Base-by-base conservation (phyloP, 139 green algal species). In the Coelastrella sp. region DNA sequence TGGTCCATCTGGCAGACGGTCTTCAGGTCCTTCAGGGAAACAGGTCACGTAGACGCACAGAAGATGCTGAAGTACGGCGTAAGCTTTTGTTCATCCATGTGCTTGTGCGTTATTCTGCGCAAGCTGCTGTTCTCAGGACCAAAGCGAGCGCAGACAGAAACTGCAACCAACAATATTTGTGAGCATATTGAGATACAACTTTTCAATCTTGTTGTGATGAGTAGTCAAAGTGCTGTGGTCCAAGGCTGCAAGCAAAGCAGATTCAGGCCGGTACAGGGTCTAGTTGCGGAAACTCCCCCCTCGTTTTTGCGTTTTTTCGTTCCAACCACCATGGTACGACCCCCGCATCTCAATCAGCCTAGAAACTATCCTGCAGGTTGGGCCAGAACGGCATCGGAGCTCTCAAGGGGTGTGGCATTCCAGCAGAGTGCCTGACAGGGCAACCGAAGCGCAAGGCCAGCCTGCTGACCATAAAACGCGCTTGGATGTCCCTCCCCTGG, bases 41-140 rank as follows among this genome's bases (percentile, higher is more conserved):
- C 17, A 27, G 15, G 68, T 76, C 68, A 24, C 19, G 68, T 15
- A 76, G 35, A 8, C 15, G 68, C 10, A 19, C 68, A 76, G 7
- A 11, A 8, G 15, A 10, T 76, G 68, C 19, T 76, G 10, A 11
- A 76, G 35, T 24, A 76, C 24, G 24, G 63, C 7, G 3, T 1
- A 70, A 70, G 15, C 6, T 4, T 14, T 70, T 14, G 63, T 15
- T 70, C 63, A 22, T 70, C 15, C 63, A 70, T 70, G 15, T 70
- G 58, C 19, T 12, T 76, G 49, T 78, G 61, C 73, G 72, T 74
- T 4, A 85, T 89, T 22, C 59, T 91, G 15, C 89, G 85, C 6
- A 78, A 90, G 89, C 73, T 94, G 73, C 65, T 91, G 85, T 84
- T n/a, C 19, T 76, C 68, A 76, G 68, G 68, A 76, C 68, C 68